Evolutionary conservation across 257 asterid species (phyloP).

Genomic region (Haberlea rhodopensis): DNA sequence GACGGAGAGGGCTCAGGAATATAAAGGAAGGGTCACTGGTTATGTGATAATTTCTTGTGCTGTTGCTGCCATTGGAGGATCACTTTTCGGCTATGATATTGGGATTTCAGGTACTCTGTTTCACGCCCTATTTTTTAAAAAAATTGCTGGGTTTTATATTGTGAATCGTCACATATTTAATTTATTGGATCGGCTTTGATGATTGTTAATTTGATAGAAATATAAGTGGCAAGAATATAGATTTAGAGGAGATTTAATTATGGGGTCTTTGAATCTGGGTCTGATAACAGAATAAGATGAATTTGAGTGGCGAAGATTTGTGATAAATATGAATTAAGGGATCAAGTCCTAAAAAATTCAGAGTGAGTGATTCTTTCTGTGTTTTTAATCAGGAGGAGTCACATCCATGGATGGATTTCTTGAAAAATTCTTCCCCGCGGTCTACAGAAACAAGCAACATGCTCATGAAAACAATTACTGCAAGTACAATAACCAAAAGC

Average conservation of each 20-base stretch:
- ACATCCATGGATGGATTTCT: constrained; percentile 61
- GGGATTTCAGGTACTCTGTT: constrained; percentile 63
- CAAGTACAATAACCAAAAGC: constrained; percentile 52
- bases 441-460: constrained; percentile 35
- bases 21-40: constrained; percentile 55
- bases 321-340: not conserved
- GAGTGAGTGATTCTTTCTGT: not conserved
- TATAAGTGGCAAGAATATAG: too few species aligned
- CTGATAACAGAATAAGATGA: not conserved
- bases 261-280: too few species aligned
- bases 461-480: constrained; percentile 51
- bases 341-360: not conserved
- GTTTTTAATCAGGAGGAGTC: constrained; percentile 45
- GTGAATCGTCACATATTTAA: too few species aligned
- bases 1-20: constrained; percentile 64
- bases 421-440: constrained; percentile 34
- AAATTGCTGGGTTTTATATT: too few species aligned
- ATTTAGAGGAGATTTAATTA: too few species aligned
- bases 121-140: too few species aligned
- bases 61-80: constrained; percentile 73
- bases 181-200: too few species aligned
- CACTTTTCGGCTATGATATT: constrained; percentile 76
- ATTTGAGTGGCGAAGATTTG: not conserved
- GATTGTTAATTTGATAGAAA: too few species aligned
- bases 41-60: constrained; percentile 57